A percentile compares a stretch with the other conserved stretches of the same genome.
Evolutionary conservation across 148 eudicot species (phyloP).

Genomic region (Rhododendron vialii): DNA sequence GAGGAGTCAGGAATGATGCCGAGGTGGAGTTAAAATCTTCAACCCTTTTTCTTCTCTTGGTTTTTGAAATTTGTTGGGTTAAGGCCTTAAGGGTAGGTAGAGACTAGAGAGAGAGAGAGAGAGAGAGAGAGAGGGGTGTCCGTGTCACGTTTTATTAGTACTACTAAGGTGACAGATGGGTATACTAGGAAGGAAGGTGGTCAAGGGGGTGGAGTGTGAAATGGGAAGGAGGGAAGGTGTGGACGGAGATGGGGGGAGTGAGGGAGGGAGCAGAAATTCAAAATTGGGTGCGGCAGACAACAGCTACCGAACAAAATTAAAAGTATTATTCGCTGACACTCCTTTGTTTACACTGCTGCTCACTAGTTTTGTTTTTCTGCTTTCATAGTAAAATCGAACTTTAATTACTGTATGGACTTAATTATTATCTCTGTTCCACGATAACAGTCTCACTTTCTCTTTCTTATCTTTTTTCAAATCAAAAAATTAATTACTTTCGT

Average conservation of each 20-base stretch:
- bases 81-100: neutral
- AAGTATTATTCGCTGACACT: neutral
- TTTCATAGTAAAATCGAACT: too few relatives aligned
- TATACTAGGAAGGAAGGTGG: too few relatives aligned
- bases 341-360: neutral
- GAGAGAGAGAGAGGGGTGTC: neutral
- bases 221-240: neutral
- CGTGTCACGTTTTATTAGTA: neutral
- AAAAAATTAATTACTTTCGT: too few relatives aligned
- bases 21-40: neutral
- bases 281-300: constrained; percentile 27
- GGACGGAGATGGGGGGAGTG: neutral
- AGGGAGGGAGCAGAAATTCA: constrained; percentile 12
- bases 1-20: neutral
- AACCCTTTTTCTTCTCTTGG: neutral
- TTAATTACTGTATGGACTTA: too few relatives aligned
- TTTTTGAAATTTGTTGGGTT: neutral
- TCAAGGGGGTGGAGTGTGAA: neutral
- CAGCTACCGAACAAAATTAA: constrained; percentile 16
- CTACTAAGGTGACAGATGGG: too few relatives aligned
- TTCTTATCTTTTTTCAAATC: too few relatives aligned
- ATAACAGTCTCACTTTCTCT: too few relatives aligned
- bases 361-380: neutral
- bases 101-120: neutral
- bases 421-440: too few relatives aligned